phyloP scores from a whole-genome alignment of 345 rosid genomes.

The Balakata baccata region DNA sequence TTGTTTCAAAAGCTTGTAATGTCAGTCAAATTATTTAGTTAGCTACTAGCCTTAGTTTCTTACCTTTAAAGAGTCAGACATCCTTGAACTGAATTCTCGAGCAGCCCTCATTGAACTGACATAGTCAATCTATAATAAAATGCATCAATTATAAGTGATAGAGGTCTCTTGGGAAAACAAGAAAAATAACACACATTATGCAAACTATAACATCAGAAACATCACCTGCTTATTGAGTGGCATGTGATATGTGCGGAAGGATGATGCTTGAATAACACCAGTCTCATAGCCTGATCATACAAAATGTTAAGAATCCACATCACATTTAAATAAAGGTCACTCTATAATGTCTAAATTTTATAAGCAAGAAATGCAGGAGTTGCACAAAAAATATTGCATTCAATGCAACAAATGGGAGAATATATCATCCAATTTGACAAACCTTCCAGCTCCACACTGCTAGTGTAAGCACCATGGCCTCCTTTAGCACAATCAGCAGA shows the following conservation, averaged over 20 bases:
- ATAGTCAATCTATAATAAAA: slow-evolving; percentile 58
- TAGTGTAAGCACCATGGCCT: slow-evolving; percentile 95
- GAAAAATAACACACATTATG: slow-evolving; percentile 2
- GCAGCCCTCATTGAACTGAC: slow-evolving; percentile 95
- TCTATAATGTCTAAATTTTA: not conserved
- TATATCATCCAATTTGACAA: slow-evolving; percentile 19
- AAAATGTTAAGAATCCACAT: not conserved
- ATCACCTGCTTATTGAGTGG: slow-evolving; percentile 92
- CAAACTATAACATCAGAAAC: slow-evolving; percentile 15
- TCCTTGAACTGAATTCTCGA: slow-evolving; percentile 67
- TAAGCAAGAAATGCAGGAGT: slow-evolving; percentile 1
- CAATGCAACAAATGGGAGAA: slow-evolving; percentile 4
- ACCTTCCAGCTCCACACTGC: slow-evolving; percentile 87
- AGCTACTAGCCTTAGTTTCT: slow-evolving; percentile 3
- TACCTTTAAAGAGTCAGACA: slow-evolving; percentile 82
- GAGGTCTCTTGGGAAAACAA: slow-evolving; percentile 5
- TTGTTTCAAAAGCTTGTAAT: slow-evolving; percentile 1
- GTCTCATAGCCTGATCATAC: slow-evolving; percentile 58
- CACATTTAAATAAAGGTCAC: not conserved
- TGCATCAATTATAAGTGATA: slow-evolving; percentile 3
- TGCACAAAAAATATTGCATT: not conserved
- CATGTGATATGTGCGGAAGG: slow-evolving; percentile 97
- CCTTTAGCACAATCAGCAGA: slow-evolving; percentile 98
- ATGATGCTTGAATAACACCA: slow-evolving; percentile 83
- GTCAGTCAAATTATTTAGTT: slow-evolving; percentile 5